Evolutionary conservation across 108 stramenopile genomes (phyloP), one percentile per base, ranked within the genome.

Genomic region (Fragilaria crotonensis): DNA sequence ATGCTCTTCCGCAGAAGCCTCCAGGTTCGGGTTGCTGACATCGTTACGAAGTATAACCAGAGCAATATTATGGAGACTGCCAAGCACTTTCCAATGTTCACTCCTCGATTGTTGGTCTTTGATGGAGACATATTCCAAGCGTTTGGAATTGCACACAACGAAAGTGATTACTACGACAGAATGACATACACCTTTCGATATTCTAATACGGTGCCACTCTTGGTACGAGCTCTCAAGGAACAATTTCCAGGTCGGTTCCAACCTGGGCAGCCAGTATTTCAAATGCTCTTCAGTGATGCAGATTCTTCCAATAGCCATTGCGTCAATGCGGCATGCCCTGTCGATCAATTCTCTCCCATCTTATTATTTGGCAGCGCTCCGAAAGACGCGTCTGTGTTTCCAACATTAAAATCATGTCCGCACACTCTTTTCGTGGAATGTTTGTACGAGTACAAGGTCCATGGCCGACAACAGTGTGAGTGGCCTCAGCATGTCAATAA

Each of bases 161-260:
- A 41, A 7, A 41, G 11, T 41, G 11, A 7, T 11, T 41, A 41
- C 14, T 11, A 14, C 14, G 36, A 41, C 7, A 41, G 36, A 11
- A 41, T 41, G 36, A 41, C 7, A 41, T 14, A 14, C 36, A 41
- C 36, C 36, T 41, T 11, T 14, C 36, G 36, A 41, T 41, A 41
- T 14, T 11, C 11, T 41, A 14, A 7, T 14, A 11, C 14, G 36
- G 14, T 54, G 7, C 53, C 53, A 29, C n/a, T 54, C 9, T 17
- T 54, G 14, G 44, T 45, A 4, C 25, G 28, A 17, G 5, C 41
- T n/a, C 23, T 58, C 17, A 4, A 23, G 9, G 5, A 18, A 5
- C 33, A 58, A 7, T 45, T 41, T 45, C 57, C 57, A 18, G 41
- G 45, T 11, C 57, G 57, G 22, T 58, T 58, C 45, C 44, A 41